Conservation (phyloP, 164 flowering plant genomes). For the Liquidambar formosana region DNA sequence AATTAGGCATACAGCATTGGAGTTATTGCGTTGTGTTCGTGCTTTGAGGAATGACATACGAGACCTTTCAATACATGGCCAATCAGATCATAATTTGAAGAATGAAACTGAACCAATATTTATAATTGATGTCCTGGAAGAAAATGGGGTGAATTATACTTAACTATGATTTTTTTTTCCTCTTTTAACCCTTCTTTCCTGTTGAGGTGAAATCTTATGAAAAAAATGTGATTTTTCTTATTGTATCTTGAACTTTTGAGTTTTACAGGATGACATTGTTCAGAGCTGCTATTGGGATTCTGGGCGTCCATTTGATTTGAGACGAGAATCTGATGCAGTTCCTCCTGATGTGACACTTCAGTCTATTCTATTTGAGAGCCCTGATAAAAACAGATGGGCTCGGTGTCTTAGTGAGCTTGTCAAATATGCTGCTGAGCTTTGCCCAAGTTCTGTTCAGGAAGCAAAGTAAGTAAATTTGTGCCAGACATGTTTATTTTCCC, state of each 20-base stretch:
- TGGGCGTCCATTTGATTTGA: conserved; percentile 88
- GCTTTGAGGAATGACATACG: conserved; percentile 85
- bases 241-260: neutral
- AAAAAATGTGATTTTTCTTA: neutral
- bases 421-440: conserved; percentile 89
- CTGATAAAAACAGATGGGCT: conserved; percentile 96
- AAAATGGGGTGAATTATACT: conserved; percentile 75
- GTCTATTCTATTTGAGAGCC: conserved; percentile 86
- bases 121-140: conserved; percentile 93
- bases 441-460: conserved; percentile 87
- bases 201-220: neutral
- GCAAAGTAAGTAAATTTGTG: conserved; percentile 67
- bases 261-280: conserved; percentile 90
- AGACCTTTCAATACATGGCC: conserved; percentile 48
- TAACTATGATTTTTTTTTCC: neutral
- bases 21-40: conserved; percentile 92
- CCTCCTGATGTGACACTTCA: conserved; percentile 92
- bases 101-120: conserved; percentile 83
- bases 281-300: conserved; percentile 98
- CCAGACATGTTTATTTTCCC: neutral
- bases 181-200: neutral
- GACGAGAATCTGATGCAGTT: conserved; percentile 82
- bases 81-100: conserved; percentile 47
- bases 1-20: conserved; percentile 94
- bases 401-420: conserved; percentile 95